These are phyloP conservation scores for Monosporascus ibericus DNA, from an alignment of 2,329 filamentous ascomycete species.

Conservation along the genomic window DNA sequence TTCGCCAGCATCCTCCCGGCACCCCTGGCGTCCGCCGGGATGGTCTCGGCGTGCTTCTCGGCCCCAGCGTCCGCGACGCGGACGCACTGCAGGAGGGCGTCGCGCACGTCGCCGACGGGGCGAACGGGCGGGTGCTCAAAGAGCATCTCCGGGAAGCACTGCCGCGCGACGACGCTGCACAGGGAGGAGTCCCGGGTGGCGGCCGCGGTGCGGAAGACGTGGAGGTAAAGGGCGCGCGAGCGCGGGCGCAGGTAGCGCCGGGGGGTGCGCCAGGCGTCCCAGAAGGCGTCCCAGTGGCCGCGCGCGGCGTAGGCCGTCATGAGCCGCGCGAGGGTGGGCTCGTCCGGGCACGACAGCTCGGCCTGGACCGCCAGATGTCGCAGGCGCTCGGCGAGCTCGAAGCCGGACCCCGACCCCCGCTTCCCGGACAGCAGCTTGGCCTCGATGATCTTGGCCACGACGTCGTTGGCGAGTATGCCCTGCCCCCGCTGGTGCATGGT, in stretches of 20 bases:
- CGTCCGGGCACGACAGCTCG: slow-evolving; percentile 30
- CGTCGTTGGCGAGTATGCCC: slow-evolving; percentile 34
- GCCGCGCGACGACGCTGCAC: slow-evolving; percentile 44
- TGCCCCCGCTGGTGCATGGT: slow-evolving; percentile 41
- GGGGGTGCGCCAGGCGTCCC: slow-evolving; percentile 53
- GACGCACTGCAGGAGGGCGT: slow-evolving; percentile 49
- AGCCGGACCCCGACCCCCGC: slow-evolving; percentile 27
- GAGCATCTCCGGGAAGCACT: slow-evolving; percentile 53
- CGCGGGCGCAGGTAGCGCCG: slow-evolving; percentile 43
- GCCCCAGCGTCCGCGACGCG: slow-evolving; percentile 47
- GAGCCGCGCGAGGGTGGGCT: slow-evolving; percentile 32
- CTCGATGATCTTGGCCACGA: slow-evolving; percentile 44
- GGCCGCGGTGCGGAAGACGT: slow-evolving; percentile 45
- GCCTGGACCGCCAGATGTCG: slow-evolving; percentile 37
- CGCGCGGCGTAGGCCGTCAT: slow-evolving; percentile 40
- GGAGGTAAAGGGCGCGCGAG: slow-evolving; percentile 47
- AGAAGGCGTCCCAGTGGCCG: slow-evolving; percentile 50
- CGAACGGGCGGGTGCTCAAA: slow-evolving; percentile 45
- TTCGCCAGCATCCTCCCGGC: slow-evolving; percentile 5
- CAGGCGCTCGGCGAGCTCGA: slow-evolving; percentile 29
- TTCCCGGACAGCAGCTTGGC: slow-evolving; percentile 27
- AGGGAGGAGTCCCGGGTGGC: slow-evolving; percentile 33
- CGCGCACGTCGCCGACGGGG: slow-evolving; percentile 36
- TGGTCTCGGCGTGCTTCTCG: slow-evolving; percentile 22
- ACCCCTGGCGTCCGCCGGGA: slow-evolving; percentile 10